Conservation (phyloP, 495 filamentous ascomycete species). For the Sporormia fimetaria region DNA sequence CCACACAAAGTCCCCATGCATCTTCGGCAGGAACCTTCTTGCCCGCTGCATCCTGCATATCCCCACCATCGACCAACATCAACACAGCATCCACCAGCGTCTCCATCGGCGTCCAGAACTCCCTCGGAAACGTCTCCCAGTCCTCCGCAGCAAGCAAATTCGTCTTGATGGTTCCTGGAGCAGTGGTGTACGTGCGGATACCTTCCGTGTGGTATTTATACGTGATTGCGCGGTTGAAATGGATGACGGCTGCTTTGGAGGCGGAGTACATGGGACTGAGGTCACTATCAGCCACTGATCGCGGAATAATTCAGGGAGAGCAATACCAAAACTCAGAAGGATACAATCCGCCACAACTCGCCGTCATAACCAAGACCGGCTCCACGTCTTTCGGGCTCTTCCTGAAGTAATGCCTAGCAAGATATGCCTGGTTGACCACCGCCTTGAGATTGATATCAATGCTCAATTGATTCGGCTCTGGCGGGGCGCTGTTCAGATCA, state of each 20-base stretch:
- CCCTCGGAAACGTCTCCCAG: conserved; percentile 24
- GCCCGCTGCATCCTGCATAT: conserved; percentile 13
- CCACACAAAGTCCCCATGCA: conserved; percentile 24
- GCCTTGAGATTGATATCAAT: conserved; percentile 29
- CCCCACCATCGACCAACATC: conserved; percentile 25
- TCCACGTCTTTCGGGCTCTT: conserved; percentile 13
- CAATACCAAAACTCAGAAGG: conserved; percentile 16
- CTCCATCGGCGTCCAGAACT: conserved; percentile 27
- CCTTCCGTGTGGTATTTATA: conserved; percentile 17
- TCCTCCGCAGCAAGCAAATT: conserved; percentile 25
- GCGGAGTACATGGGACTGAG: conserved; percentile 25
- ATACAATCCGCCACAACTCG: conserved; percentile 29
- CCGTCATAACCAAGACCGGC: conserved; percentile 25
- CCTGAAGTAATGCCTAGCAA: conserved; percentile 28
- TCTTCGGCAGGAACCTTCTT: conserved; percentile 9
- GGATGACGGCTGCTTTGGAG: conserved; percentile 26
- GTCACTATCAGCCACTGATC: background rate
- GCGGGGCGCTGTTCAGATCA: conserved; percentile 20
- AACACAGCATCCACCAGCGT: conserved; percentile 26
- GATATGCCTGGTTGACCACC: conserved; percentile 27
- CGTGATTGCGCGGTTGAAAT: conserved; percentile 25
- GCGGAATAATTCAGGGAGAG: background rate
- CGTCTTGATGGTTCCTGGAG: conserved; percentile 27
- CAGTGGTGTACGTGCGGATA: conserved; percentile 27
- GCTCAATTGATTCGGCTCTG: conserved; percentile 20